phyloP scores from a whole-genome alignment of 164 flowering plant species.

The Vitis riparia region DNA sequence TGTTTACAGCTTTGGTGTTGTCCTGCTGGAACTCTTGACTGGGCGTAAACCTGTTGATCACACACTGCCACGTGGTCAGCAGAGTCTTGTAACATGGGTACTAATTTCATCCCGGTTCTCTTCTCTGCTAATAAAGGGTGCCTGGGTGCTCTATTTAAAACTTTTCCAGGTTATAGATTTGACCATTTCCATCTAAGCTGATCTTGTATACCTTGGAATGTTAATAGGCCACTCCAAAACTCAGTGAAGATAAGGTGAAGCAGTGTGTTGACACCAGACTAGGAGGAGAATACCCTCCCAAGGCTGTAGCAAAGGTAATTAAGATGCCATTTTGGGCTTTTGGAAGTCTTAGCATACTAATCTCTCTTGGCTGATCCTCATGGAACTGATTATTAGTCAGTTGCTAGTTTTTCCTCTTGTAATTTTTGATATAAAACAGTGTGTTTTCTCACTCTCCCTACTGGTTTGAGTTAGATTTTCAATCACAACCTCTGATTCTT shows the following conservation, averaged over 20 bases:
- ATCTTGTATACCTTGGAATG: constrained; percentile 7
- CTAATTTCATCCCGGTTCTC: background rate
- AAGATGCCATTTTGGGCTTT: background rate
- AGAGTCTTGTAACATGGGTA: constrained; percentile 95
- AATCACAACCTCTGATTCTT: background rate
- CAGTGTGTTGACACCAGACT: constrained; percentile 84
- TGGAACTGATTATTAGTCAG: too few species aligned
- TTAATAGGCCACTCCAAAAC: constrained; percentile 78
- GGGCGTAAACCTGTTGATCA: constrained; percentile 92
- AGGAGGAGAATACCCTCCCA: constrained; percentile 71
- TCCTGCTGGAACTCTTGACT: constrained; percentile 79
- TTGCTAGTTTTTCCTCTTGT: too few species aligned
- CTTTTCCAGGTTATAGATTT: background rate
- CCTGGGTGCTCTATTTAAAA: constrained; percentile 1
- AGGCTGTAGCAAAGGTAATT: constrained; percentile 87
- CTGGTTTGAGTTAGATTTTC: too few species aligned
- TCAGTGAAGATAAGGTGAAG: constrained; percentile 84
- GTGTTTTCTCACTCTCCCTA: background rate
- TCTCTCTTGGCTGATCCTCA: too few species aligned
- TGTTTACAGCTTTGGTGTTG: constrained; percentile 90
- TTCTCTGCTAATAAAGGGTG: background rate
- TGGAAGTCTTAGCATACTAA: too few species aligned
- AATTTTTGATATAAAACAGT: too few species aligned
- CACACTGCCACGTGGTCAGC: constrained; percentile 84
- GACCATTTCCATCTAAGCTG: background rate